Conservation (phyloP, 202 grass and related monocot species). For the Setaria italica region DNA sequence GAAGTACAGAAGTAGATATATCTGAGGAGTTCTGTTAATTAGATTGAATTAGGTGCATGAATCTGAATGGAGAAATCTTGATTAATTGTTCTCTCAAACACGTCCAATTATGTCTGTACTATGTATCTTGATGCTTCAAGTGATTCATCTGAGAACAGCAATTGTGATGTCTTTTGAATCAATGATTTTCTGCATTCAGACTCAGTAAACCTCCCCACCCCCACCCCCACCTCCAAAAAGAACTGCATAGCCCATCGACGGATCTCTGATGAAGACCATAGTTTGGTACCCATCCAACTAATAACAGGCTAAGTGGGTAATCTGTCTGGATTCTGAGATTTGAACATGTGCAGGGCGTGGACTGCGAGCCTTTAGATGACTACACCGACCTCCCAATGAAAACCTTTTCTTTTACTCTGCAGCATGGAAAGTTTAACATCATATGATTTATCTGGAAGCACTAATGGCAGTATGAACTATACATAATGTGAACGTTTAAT, state of each 20-base stretch:
- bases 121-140: constrained; percentile 39
- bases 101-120: constrained; percentile 32
- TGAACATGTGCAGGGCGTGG: not conserved
- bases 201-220: not conserved
- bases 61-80: constrained; percentile 31
- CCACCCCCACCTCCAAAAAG: not conserved
- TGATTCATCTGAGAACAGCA: constrained; percentile 37
- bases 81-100: constrained; percentile 28
- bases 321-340: not conserved
- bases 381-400: not conserved
- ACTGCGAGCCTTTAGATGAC: not conserved
- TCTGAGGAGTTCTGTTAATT: constrained; percentile 31
- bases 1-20: constrained; percentile 50
- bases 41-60: constrained; percentile 34
- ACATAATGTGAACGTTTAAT: constrained; percentile 5
- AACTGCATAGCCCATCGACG: not conserved
- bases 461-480: constrained; percentile 11
- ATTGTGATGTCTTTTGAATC: constrained; percentile 26
- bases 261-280: not conserved
- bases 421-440: not conserved
- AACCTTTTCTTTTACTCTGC: constrained; percentile 16
- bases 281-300: not conserved
- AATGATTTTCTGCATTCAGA: constrained; percentile 22
- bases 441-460: constrained; percentile 39
- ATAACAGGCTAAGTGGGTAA: not conserved